phyloP scores from a whole-genome alignment of 2,329 filamentous ascomycete genomes.

The Alternaria arbusti region DNA sequence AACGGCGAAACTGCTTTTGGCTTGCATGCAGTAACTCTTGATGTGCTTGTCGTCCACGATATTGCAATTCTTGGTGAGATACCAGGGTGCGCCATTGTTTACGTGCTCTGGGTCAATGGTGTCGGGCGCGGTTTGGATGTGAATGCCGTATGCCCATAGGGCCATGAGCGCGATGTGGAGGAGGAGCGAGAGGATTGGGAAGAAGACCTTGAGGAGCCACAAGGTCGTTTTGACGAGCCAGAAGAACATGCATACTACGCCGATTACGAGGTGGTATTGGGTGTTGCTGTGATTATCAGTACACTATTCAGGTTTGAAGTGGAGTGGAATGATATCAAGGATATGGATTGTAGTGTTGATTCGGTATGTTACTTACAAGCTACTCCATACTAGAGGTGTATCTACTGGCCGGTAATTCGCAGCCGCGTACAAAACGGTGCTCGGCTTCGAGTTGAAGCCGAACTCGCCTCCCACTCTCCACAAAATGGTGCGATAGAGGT shows the following conservation, averaged over 20 bases:
- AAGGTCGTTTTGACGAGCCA: conserved; percentile 73
- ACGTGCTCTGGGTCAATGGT: conserved; percentile 69
- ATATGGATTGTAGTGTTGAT: background rate
- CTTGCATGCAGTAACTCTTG: conserved; percentile 67
- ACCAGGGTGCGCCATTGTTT: conserved; percentile 72
- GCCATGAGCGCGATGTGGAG: conserved; percentile 64
- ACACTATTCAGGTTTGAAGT: background rate
- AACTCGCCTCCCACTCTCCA: conserved; percentile 75
- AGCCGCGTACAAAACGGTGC: conserved; percentile 72
- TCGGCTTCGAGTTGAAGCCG: conserved; percentile 76
- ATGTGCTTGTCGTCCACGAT: conserved; percentile 64
- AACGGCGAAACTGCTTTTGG: conserved; percentile 70
- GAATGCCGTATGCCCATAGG: conserved; percentile 70
- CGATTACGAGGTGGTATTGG: conserved; percentile 77
- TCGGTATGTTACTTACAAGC: conserved; percentile 62
- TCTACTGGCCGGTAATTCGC: conserved; percentile 70
- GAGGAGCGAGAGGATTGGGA: conserved; percentile 67
- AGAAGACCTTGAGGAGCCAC: conserved; percentile 74
- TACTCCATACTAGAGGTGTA: conserved; percentile 75
- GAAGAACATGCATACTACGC: conserved; percentile 77
- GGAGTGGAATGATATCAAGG: background rate
- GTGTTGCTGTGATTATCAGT: conserved; percentile 64
- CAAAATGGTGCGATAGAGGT: conserved; percentile 73
- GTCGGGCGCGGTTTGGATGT: conserved; percentile 76
- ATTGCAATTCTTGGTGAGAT: conserved; percentile 72